Conservation (phyloP, 176 grass and related monocot genomes). For the Musa acuminata region DNA sequence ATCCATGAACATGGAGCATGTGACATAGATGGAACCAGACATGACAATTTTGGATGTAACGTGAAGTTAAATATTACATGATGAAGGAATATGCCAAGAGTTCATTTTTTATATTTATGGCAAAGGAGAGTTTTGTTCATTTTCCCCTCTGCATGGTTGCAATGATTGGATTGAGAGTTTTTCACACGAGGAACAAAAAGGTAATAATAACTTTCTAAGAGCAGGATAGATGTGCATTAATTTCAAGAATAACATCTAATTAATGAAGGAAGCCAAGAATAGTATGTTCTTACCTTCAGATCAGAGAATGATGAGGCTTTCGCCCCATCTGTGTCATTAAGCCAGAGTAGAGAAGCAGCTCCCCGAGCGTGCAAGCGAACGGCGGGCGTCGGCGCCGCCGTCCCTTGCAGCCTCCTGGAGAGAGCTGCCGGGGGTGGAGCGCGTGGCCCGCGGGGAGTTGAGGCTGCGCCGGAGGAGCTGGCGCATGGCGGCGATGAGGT, state of each 20-base stretch:
- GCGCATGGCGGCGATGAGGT: slow-evolving; percentile 15
- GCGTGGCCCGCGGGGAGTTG: not conserved
- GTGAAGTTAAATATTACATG: not conserved
- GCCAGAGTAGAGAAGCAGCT: not conserved
- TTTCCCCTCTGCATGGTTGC: not conserved
- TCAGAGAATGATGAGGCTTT: not conserved
- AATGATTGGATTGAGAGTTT: not conserved
- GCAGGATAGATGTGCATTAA: not conserved
- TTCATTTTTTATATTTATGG: not conserved
- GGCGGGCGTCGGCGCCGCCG: not conserved
- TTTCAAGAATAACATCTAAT: not conserved
- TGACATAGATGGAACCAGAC: too few relatives aligned
- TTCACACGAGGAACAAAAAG: not conserved
- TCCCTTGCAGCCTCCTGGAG: not conserved
- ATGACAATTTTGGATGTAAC: too few relatives aligned
- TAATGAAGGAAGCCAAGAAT: not conserved
- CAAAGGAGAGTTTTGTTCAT: slow-evolving; percentile 1
- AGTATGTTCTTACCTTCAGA: not conserved
- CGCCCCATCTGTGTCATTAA: not conserved
- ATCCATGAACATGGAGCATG: too few relatives aligned
- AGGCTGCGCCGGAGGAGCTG: slow-evolving; percentile 10
- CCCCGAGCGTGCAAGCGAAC: not conserved
- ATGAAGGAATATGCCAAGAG: not conserved
- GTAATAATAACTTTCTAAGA: not conserved
- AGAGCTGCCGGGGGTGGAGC: not conserved